Base-by-base conservation (phyloP, 345 rosid genomes). In the Gossypium ekmanianum region DNA sequence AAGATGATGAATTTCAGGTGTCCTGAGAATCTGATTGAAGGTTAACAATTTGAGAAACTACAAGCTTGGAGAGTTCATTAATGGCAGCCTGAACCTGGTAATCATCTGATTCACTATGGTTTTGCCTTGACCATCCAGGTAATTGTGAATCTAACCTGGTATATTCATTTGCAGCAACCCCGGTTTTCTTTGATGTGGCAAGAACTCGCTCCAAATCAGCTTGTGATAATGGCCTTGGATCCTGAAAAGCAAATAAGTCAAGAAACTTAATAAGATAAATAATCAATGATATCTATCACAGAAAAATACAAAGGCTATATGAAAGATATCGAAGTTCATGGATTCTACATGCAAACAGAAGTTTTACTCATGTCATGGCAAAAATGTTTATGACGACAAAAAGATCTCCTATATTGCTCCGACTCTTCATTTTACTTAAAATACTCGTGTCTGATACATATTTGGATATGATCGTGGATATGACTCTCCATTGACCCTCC, bases 91-190 rank as follows among this genome's bases (percentile, higher is more conserved):
- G 94, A 52, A 91, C 94, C 71, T 71, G 87, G 68, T 85, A 82
- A 64, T 91, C 98, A 77, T 86, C 93, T 5, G 93, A 73, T 11
- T 86, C 91, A 56, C 84, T 72, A 47, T 45, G 50, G 11, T 45
- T 45, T 45, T 62, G 80, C 66, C 85, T 71, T 45, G 87, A 75
- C 93, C 90, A 93, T 54, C 75, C 85, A 0, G 85, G 48, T 52
- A 89, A 63, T 56, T 86, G 89, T 17, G 92, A 74, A 79, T 76
- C 87, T 86, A 86, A 63, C 61, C 87, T 68, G 41, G 80, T 78
- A 80, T 90, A 93, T 61, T 91, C 99, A 8, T 81, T 86, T 27
- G 99, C 98, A 65, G 90, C 97, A 52, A 84, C 85, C 72, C 84
- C 83, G 0, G 97, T 93, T 83, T 91, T 95, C 68, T 72, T 86